Evolutionary conservation across 495 filamentous ascomycete genomes (phyloP).

Genomic region (Penicillium waksmanii): DNA sequence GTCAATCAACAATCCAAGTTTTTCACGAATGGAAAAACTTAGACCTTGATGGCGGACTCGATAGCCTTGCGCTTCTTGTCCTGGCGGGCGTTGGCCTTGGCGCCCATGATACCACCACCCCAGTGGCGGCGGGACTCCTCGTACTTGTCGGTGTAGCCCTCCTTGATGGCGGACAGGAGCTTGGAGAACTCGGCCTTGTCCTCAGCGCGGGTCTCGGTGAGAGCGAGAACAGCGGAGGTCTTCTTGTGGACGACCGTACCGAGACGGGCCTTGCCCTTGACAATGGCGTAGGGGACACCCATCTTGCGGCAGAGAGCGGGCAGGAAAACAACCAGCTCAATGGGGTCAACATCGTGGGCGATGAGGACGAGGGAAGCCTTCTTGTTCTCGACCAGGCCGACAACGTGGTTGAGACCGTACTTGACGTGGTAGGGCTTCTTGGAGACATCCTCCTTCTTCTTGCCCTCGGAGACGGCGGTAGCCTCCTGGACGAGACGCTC

Average conservation of each 20-base stretch:
- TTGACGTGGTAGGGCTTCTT: constrained; percentile 99
- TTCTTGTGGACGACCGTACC: constrained; percentile 99
- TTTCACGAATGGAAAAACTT: constrained; percentile 41
- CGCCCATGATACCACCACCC: constrained; percentile 99
- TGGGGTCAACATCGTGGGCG: constrained; percentile 99
- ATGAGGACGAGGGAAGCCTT: constrained; percentile 98
- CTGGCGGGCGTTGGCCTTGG: constrained; percentile 89
- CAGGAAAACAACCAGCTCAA: constrained; percentile 99
- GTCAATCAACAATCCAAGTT: constrained; percentile 32
- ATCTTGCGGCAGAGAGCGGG: constrained; percentile 99
- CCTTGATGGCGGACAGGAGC: constrained; percentile 95
- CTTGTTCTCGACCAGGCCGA: constrained; percentile 99
- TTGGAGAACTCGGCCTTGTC: constrained; percentile 98
- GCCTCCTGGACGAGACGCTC: constrained; percentile 98
- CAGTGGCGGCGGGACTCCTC: constrained; percentile 92
- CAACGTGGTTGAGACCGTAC: constrained; percentile 99
- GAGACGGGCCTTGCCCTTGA: constrained; percentile 99
- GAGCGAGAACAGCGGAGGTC: constrained; percentile 94
- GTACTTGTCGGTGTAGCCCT: constrained; percentile 95
- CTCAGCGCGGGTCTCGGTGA: constrained; percentile 95
- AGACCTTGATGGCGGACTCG: constrained; percentile 94
- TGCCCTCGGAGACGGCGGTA: constrained; percentile 92
- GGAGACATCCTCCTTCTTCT: constrained; percentile 99
- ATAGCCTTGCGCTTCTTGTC: constrained; percentile 97
- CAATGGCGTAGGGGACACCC: constrained; percentile 98